These are phyloP conservation scores for Coffea eugenioides DNA, from an alignment of 257 asterid genomes.

Conservation along the genomic window DNA sequence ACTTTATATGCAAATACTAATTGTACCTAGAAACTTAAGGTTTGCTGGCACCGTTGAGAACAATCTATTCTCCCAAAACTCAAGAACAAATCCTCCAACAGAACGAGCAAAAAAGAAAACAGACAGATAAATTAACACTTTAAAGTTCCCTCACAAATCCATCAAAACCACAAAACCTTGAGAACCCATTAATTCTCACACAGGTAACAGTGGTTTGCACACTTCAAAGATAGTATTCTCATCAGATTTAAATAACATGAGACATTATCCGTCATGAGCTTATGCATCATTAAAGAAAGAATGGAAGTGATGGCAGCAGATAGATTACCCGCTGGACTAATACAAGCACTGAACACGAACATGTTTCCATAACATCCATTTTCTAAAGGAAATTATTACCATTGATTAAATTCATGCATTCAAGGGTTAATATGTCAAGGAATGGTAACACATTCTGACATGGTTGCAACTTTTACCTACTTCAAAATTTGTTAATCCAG, in stretches of 20 bases:
- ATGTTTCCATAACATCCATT: background rate
- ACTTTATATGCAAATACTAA: background rate
- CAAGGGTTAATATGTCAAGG: background rate
- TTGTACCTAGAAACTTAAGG: background rate
- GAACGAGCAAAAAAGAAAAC: background rate
- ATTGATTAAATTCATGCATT: background rate
- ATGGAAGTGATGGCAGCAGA: background rate
- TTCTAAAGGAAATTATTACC: background rate
- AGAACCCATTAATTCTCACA: background rate
- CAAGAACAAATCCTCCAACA: background rate
- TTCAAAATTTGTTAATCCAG: background rate
- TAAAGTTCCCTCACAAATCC: background rate
- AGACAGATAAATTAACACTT: background rate
- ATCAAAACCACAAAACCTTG: background rate
- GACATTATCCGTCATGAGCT: background rate
- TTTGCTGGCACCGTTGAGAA: background rate
- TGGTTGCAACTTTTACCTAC: background rate
- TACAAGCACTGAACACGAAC: background rate
- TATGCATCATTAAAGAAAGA: background rate
- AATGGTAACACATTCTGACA: background rate
- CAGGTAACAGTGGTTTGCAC: background rate
- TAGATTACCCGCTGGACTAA: background rate
- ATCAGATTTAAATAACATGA: background rate
- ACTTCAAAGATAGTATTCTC: background rate
- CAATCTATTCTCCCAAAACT: background rate